Evolutionary conservation across 306 rosid species (phyloP), one percentile per base, ranked within the genome.

Genomic region (Dicorynia guianensis): DNA sequence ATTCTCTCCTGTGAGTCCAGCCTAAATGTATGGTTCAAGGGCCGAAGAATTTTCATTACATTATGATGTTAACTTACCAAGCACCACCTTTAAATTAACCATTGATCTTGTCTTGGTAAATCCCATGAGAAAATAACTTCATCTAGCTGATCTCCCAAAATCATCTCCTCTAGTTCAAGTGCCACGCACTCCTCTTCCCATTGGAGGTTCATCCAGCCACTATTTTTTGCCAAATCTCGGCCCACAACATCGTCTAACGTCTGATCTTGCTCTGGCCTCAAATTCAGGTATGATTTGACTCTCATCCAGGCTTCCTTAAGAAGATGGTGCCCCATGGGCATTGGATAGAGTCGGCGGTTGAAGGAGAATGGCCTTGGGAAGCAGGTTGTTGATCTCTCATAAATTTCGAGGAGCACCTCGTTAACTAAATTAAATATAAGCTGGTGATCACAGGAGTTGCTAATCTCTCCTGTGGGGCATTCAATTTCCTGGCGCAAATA

Each of bases 211-310:
- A 86, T 90, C 99, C 98, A 96, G 17, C 85, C 81, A 34, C 76
- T 84, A 20, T 80, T 76, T 80, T 83, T 88, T 0, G 67, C 79
- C 69, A 92, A 72, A 76, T 96, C 97, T 20, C 90, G 78, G 34
- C 83, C 79, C 72, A 96, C 87, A 0, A 92, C 91, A 69, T 87
- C 98, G 9, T 96, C 96, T 75, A 96, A 48, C 42, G 94, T 86
- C 72, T 67, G 88, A 82, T 89, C 93, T 73, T 92, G 78, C 84
- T 90, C 98, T 5, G 96, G 97, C 77, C 85, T 90, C 84, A 90
- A 79, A 83, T 83, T 78, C 71, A 85, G 11, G 75, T 76, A 76
- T 40, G 79, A 77, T 53, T 72, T 66, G 11, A 83, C 70, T 82
- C 75, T 81, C 6, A 10, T 10, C 92, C 91, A 87, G 3, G 87